Evolutionary conservation across 1,284 basidiomycete species (phyloP).

Genomic region (Rhizoctonia solani): DNA sequence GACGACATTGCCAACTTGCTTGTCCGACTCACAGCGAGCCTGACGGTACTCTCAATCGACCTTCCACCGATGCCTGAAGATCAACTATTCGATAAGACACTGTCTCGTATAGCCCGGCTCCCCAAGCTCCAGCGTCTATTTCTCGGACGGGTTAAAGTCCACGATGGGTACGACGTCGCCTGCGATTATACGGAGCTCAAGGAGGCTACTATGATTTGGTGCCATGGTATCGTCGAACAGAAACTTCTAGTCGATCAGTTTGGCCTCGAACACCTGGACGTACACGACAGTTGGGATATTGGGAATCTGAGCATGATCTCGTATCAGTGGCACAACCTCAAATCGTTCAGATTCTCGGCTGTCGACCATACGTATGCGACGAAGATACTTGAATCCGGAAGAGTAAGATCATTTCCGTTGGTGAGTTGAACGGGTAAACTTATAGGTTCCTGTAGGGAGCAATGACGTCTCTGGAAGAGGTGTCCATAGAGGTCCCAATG

Average conservation of each 20-base stretch:
- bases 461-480: constrained; percentile 33
- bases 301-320: constrained; percentile 24
- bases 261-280: constrained; percentile 19
- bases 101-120: constrained; percentile 6
- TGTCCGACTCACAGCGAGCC: background rate
- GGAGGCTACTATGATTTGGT: constrained; percentile 29
- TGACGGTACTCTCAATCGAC: constrained; percentile 23
- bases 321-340: constrained; percentile 31
- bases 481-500: constrained; percentile 30
- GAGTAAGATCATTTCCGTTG: constrained; percentile 31
- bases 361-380: constrained; percentile 18
- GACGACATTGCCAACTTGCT: constrained; percentile 5
- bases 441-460: constrained; percentile 27
- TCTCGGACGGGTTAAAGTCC: constrained; percentile 29
- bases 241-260: constrained; percentile 9
- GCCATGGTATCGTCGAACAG: constrained; percentile 29
- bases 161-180: constrained; percentile 22
- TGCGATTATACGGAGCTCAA: constrained; percentile 8
- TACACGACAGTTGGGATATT: constrained; percentile 33
- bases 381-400: constrained; percentile 24
- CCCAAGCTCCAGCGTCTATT: constrained; percentile 21
- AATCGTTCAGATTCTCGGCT: constrained; percentile 29
- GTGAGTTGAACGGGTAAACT: constrained; percentile 19
- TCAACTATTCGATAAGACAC: constrained; percentile 13
- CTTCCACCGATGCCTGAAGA: constrained; percentile 26